Base-by-base conservation (phyloP, 768 basidiomycete species). In the Candolleomyces efflorescens region DNA sequence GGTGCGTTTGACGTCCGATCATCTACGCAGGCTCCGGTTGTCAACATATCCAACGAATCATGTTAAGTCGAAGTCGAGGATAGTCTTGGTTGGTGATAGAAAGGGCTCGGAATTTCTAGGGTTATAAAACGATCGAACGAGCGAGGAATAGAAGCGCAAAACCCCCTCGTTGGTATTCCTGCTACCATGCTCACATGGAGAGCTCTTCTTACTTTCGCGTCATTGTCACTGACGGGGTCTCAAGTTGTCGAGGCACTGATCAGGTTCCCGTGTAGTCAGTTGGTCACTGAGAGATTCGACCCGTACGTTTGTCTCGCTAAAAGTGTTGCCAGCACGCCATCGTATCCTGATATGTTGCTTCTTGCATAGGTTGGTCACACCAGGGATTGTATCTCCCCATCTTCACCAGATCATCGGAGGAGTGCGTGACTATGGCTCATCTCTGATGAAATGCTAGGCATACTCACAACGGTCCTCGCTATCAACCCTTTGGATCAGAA, bases 351-450 rank as follows among this genome's bases (percentile, higher is more conserved):
- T 1, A 7, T 38, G 18, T 39, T 48, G 15, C 13, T 7, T 22
- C 3, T 18, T 56, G n/a, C n/a, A n/a, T n/a, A 60, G 60, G 4
- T 38, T 60, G 17, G 60, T 60, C 11, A 60, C 55, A 3, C 60
- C 60, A 1, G 60, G 60, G 12, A 37, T 58, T 22, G 55, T 60
- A 2, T 60, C 60, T 22, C 56, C 60, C 13, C 60, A 60, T 36
- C 37, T 60, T 27, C 60, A 60, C 26, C 60, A 60, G 27, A 45
- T 60, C n/a, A 48, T 58, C 45, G 60, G 60, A 57, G 60, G 60
- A 36, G 55, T 55, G 22, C 15, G 55, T 53, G 20, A 22, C 9
- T 39, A 17, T 39, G 27, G 9, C 26, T 15, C 1, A 39, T 17
- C 18, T 41, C 3, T 15, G 24, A 18, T 2, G 20, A 11, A 5